Conservation (phyloP, 768 basidiomycete genomes). For the Nidula microcarpa region DNA sequence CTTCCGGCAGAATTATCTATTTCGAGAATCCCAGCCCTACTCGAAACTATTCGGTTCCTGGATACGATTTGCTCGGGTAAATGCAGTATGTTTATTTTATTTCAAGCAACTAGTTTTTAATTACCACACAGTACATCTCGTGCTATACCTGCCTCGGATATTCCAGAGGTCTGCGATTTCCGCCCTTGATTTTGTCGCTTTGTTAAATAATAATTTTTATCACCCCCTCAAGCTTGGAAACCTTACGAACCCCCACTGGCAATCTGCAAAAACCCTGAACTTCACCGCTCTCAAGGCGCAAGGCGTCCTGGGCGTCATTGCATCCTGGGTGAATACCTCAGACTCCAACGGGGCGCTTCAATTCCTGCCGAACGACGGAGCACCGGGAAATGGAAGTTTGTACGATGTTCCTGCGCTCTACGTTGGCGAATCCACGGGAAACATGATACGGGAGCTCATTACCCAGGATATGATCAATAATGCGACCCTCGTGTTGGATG, state of each 20-base stretch:
- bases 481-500: constrained; percentile 25
- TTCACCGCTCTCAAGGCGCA: constrained; percentile 12
- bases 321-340: constrained; percentile 23
- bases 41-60: constrained; percentile 20
- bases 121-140: constrained; percentile 14
- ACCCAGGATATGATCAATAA: constrained; percentile 10
- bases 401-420: constrained; percentile 23
- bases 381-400: constrained; percentile 15
- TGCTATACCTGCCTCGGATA: constrained; percentile 11
- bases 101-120: not conserved
- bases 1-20: constrained; percentile 17
- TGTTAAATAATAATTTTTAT: not conserved
- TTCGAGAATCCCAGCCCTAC: constrained; percentile 29
- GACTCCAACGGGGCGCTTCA: constrained; percentile 23
- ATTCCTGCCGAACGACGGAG: constrained; percentile 22
- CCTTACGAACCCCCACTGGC: constrained; percentile 25
- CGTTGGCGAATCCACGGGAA: constrained; percentile 24
- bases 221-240: constrained; percentile 17
- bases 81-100: constrained; percentile 1
- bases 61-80: constrained; percentile 22
- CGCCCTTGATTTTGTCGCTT: not conserved
- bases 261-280: constrained; percentile 21
- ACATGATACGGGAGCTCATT: constrained; percentile 18
- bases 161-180: constrained; percentile 16
- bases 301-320: constrained; percentile 19